Percentiles rank a stretch among this genome's conserved stretches.
Conservation (phyloP, 345 rosid genomes). For the Eucalyptus fibrosa region DNA sequence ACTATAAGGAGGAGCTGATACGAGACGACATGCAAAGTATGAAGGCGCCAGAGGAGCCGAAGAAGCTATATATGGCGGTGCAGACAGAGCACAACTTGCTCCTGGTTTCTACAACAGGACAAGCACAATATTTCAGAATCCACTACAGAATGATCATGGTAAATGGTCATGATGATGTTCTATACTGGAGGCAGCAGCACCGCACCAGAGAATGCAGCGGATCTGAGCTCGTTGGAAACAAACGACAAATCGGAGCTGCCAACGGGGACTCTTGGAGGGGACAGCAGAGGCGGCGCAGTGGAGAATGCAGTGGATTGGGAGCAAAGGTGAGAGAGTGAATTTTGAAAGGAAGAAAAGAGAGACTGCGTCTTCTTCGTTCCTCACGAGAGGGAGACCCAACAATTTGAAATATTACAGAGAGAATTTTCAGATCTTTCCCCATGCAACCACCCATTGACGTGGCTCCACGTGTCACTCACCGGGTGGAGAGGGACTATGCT, state of each 20-base stretch:
- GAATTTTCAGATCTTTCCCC: background rate
- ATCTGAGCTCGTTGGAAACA: fast-evolving
- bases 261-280: fast-evolving
- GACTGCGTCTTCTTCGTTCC: background rate
- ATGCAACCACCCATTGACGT: background rate
- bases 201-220: background rate
- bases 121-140: no score
- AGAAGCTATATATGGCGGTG: no score
- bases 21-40: fast-evolving
- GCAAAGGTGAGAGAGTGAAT: background rate
- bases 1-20: no score
- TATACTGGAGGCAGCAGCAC: fast-evolving
- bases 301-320: background rate
- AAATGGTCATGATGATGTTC: no score
- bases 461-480: background rate
- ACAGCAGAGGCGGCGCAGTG: fast-evolving
- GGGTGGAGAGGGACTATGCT: background rate
- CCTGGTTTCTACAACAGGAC: no score
- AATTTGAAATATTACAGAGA: no score
- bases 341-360: background rate
- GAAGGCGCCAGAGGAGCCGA: no score
- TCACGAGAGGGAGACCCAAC: no score
- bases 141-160: no score
- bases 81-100: no score
- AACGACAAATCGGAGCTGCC: background rate